These are phyloP conservation scores for Anisodus tanguticus DNA, from an alignment of 257 asterid genomes.

Conservation along the genomic window DNA sequence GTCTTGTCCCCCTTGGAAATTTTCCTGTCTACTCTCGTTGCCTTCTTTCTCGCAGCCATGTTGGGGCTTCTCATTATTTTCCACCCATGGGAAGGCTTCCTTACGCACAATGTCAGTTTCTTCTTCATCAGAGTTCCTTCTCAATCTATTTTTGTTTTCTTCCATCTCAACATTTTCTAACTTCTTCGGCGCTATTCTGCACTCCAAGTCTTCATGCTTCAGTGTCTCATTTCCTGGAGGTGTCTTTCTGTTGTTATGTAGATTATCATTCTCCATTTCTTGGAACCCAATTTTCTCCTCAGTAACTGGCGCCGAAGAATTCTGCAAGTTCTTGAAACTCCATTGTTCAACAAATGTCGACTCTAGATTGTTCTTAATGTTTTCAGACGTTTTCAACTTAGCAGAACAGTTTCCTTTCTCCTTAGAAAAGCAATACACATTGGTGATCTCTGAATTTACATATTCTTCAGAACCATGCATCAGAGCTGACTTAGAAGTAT, in stretches of 20 bases:
- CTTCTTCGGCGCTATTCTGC: slow-evolving; percentile 37
- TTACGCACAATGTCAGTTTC: slow-evolving; percentile 38
- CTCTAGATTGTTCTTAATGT: slow-evolving; percentile 26
- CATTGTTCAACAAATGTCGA: slow-evolving; percentile 9
- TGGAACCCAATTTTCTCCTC: slow-evolving; percentile 33
- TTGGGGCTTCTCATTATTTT: slow-evolving; percentile 41
- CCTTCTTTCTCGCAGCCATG: slow-evolving; percentile 40
- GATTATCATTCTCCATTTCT: slow-evolving; percentile 36
- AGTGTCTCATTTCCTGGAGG: slow-evolving; percentile 23
- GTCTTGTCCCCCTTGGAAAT: slow-evolving; percentile 43
- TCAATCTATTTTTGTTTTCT: slow-evolving; percentile 39
- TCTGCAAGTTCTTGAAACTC: slow-evolving; percentile 34
- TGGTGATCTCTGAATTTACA: slow-evolving; percentile 35
- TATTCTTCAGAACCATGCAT: slow-evolving; percentile 31
- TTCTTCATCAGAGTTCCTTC: slow-evolving; percentile 44
- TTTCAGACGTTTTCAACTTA: slow-evolving; percentile 37
- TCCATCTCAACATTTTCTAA: slow-evolving; percentile 36
- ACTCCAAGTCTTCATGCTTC: slow-evolving; percentile 33
- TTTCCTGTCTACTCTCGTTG: slow-evolving; percentile 35
- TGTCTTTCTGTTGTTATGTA: slow-evolving; percentile 32
- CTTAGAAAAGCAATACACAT: slow-evolving; percentile 40
- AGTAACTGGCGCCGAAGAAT: background rate
- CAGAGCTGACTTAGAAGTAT: slow-evolving; percentile 31
- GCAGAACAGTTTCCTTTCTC: slow-evolving; percentile 36
- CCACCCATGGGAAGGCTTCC: slow-evolving; percentile 42